Percentiles rank a stretch among this genome's conserved stretches.
Evolutionary conservation across 2,329 filamentous ascomycete species (phyloP).

Genomic region (Phaeosphaeria sp.): DNA sequence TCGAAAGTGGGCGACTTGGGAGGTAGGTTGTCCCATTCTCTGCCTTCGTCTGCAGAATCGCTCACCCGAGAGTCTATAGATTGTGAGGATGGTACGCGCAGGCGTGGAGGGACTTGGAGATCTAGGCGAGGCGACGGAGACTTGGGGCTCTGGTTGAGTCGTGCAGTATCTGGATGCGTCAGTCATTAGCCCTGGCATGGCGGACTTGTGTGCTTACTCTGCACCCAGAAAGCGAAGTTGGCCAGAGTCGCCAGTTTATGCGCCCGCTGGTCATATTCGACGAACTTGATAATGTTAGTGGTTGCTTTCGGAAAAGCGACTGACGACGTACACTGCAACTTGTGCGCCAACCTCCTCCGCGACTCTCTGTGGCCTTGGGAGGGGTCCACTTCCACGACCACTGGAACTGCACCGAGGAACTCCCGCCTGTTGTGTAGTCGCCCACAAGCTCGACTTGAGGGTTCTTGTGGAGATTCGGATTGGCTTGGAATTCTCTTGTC

Average conservation of each 20-base stretch:
- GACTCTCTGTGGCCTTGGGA: conserved; percentile 80
- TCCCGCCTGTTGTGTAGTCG: conserved; percentile 85
- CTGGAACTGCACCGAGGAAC: conserved; percentile 82
- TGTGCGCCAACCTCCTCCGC: conserved; percentile 91
- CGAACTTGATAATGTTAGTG: conserved; percentile 67
- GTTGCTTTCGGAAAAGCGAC: conserved; percentile 30
- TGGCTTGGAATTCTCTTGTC: conserved; percentile 93
- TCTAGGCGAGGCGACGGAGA: conserved; percentile 74
- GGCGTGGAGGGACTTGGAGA: conserved; percentile 73
- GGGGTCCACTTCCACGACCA: conserved; percentile 99
- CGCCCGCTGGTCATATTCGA: conserved; percentile 94
- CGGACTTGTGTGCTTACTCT: conserved; percentile 62
- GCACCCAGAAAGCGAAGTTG: conserved; percentile 94
- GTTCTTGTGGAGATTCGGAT: conserved; percentile 97
- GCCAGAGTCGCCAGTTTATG: conserved; percentile 88
- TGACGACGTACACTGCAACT: conserved; percentile 74
- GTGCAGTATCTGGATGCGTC: conserved; percentile 42
- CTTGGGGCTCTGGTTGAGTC: conserved; percentile 48
- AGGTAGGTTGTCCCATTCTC: conserved; percentile 51
- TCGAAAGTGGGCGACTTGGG: conserved; percentile 57
- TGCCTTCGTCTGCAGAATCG: conserved; percentile 64
- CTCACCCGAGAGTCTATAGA: conserved; percentile 85
- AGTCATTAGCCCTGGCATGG: conserved; percentile 3
- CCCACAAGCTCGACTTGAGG: conserved; percentile 95
- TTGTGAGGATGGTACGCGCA: conserved; percentile 84